Evolutionary conservation across 2,329 filamentous ascomycete species (phyloP).

Genomic region (Pseudomassariella vexata): DNA sequence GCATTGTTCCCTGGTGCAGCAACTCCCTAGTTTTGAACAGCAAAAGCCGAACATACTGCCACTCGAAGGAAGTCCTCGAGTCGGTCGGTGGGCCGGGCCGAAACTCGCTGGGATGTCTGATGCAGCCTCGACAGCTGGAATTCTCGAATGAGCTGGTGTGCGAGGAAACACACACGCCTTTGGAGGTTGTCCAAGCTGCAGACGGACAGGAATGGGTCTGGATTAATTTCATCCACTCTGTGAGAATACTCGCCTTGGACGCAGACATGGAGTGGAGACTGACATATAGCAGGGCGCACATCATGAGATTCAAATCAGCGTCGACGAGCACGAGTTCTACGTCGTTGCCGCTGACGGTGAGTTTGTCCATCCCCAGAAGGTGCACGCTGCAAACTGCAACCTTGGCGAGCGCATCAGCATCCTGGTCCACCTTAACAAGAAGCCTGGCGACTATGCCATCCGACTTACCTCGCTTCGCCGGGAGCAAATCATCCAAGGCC

Average conservation of each 20-base stretch:
- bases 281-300: too few relatives aligned
- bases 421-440: slow-evolving; percentile 9
- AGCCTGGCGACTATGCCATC: slow-evolving; percentile 10
- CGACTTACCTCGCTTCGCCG: slow-evolving; percentile 10
- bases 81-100: slow-evolving; percentile 8
- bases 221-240: slow-evolving; percentile 13
- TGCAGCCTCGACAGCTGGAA: slow-evolving; percentile 5
- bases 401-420: slow-evolving; percentile 13
- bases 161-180: slow-evolving; percentile 7
- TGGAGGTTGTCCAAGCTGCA: slow-evolving; percentile 8
- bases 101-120: slow-evolving; percentile 9
- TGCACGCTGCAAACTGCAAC: slow-evolving; percentile 11
- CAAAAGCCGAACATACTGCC: slow-evolving; percentile 10
- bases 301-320: slow-evolving; percentile 10
- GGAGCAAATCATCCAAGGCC: slow-evolving; percentile 12
- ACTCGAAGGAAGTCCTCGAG: slow-evolving; percentile 3
- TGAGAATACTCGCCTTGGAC: too few relatives aligned
- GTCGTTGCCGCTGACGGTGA: slow-evolving; percentile 12
- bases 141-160: slow-evolving; percentile 10
- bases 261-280: too few relatives aligned
- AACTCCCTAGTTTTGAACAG: slow-evolving; percentile 11
- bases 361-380: slow-evolving; percentile 12
- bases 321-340: slow-evolving; percentile 13
- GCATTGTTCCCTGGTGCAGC: slow-evolving; percentile 11
- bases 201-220: slow-evolving; percentile 10